Percentiles rank a stretch among this genome's conserved stretches.
These are phyloP conservation scores for Cadophora sp. DNA, from an alignment of 2,329 filamentous ascomycete species.

Conservation along the genomic window DNA sequence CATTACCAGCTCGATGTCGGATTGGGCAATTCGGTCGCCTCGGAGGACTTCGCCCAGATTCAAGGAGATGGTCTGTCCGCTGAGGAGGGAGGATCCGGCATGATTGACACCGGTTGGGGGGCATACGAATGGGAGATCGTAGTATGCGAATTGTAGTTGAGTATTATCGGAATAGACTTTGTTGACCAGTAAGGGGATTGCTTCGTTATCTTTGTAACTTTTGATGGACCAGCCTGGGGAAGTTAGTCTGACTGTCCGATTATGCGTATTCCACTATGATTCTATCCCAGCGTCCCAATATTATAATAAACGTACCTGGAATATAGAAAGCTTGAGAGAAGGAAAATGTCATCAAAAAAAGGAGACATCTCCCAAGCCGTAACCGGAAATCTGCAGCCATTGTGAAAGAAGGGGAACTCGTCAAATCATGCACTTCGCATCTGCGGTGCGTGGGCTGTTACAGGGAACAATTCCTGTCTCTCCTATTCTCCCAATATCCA, in stretches of 20 bases:
- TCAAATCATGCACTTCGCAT: constrained; percentile 30
- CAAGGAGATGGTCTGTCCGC: constrained; percentile 78
- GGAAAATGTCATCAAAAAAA: constrained; percentile 55
- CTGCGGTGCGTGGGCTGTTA: constrained; percentile 5
- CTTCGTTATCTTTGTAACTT: constrained; percentile 77
- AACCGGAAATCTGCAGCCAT: constrained; percentile 39
- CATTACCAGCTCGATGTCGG: constrained; percentile 83
- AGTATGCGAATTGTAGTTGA: constrained; percentile 90
- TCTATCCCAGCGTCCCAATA: constrained; percentile 32
- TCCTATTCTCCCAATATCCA: not conserved
- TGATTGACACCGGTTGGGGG: constrained; percentile 73
- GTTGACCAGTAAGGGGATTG: constrained; percentile 86
- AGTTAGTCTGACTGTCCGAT: constrained; percentile 11
- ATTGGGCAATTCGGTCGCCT: constrained; percentile 83
- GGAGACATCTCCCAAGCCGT: constrained; percentile 52
- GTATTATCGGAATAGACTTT: constrained; percentile 91
- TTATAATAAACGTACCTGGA: constrained; percentile 63
- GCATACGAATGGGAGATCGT: constrained; percentile 86
- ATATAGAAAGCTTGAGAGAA: constrained; percentile 79
- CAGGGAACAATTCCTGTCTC: not conserved
- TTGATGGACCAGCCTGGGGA: constrained; percentile 80
- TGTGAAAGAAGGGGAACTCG: constrained; percentile 20
- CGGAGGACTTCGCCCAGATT: constrained; percentile 89
- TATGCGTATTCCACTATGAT: not conserved
- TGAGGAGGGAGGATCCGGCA: constrained; percentile 71